A percentile compares a stretch with the other conserved stretches of the same genome.
phyloP scores from a whole-genome alignment of 1,284 basidiomycete species.

The Malassezia globosa region DNA sequence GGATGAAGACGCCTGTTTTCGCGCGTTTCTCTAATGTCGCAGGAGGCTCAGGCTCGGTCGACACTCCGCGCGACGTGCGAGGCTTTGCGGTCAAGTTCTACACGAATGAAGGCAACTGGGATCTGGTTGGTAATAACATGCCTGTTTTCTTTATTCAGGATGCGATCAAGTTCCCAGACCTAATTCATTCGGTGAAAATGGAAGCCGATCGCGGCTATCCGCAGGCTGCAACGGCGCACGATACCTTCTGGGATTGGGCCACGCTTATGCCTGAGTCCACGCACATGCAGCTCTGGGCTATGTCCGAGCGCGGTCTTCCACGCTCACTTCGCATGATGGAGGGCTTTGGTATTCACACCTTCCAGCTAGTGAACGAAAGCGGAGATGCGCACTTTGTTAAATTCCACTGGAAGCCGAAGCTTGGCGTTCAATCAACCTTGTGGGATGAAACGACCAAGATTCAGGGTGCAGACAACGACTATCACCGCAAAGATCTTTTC shows the following conservation, averaged over 20 bases:
- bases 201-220: constrained; percentile 70
- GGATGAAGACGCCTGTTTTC: constrained; percentile 41
- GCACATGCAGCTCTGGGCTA: constrained; percentile 16
- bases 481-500: constrained; percentile 44
- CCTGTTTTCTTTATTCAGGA: constrained; percentile 47
- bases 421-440: constrained; percentile 43
- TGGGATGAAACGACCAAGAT: constrained; percentile 44
- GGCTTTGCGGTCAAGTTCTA: constrained; percentile 83
- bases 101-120: constrained; percentile 61
- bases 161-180: constrained; percentile 54
- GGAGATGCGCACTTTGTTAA: constrained; percentile 69
- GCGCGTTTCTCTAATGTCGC: constrained; percentile 51
- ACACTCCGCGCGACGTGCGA: constrained; percentile 81
- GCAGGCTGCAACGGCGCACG: constrained; percentile 54
- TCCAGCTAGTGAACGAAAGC: constrained; percentile 71
- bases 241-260: constrained; percentile 63
- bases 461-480: constrained; percentile 49
- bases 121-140: constrained; percentile 30
- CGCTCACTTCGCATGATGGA: constrained; percentile 53
- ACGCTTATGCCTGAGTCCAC: constrained; percentile 18
- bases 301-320: constrained; percentile 72
- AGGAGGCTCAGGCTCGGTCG: constrained; percentile 71
- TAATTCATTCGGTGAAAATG: constrained; percentile 90
- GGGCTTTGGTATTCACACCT: constrained; percentile 80
- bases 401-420: constrained; percentile 64